phyloP scores from a whole-genome alignment of 2,329 filamentous ascomycete species.

The Colletotrichum plurivorum region DNA sequence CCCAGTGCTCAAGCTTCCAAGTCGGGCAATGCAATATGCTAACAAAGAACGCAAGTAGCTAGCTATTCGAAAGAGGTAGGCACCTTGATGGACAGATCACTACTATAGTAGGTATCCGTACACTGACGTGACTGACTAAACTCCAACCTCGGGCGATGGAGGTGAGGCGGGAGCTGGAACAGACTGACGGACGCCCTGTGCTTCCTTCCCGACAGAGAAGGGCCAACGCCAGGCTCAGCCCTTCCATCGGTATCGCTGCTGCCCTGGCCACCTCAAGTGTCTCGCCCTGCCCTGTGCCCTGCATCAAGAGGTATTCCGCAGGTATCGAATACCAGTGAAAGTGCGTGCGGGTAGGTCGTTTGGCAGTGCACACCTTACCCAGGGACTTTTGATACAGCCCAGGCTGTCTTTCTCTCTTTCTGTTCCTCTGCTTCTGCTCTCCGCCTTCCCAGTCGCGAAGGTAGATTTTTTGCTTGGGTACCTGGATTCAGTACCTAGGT shows the following conservation, averaged over 20 bases:
- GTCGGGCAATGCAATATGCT: slow-evolving; percentile 25
- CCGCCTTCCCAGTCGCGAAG: not conserved
- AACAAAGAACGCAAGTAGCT: not conserved
- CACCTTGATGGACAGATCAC: too few relatives aligned
- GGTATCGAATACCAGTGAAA: too few relatives aligned
- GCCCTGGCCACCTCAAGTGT: not conserved
- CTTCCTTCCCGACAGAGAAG: slow-evolving; percentile 12
- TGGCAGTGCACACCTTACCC: slow-evolving; percentile 19
- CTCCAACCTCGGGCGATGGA: slow-evolving; percentile 1
- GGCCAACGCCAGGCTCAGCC: slow-evolving; percentile 15
- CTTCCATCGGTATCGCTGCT: slow-evolving; percentile 3
- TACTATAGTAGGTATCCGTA: too few relatives aligned
- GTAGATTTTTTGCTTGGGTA: not conserved
- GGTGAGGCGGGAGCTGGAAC: slow-evolving; percentile 23
- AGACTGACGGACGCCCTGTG: slow-evolving; percentile 34
- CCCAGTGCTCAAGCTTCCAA: slow-evolving; percentile 36
- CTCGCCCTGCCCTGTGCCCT: too few relatives aligned
- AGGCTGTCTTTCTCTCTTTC: not conserved
- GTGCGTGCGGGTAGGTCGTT: not conserved
- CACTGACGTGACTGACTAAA: not conserved
- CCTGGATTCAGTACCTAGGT: not conserved
- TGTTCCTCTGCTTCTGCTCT: not conserved
- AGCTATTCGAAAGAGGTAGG: too few relatives aligned
- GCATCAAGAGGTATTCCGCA: too few relatives aligned
- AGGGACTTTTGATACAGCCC: slow-evolving; percentile 19